Evolutionary conservation across 306 rosid species (phyloP), one percentile per base, ranked within the genome.

Genomic region (Dryas octopetala): DNA sequence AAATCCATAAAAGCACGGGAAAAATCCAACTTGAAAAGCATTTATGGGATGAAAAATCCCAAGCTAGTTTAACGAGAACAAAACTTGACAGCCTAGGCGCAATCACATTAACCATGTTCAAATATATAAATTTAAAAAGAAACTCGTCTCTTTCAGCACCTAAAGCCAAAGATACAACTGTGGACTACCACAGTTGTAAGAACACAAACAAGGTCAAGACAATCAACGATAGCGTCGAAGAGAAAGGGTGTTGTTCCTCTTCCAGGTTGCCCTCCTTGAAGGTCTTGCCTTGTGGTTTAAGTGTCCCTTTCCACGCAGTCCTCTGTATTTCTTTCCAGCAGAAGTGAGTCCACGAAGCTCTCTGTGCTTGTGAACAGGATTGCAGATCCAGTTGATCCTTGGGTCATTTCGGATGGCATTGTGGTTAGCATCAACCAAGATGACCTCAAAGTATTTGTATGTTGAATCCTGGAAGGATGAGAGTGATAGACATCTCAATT

Each of bases 271-370:
- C 76, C 96, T 85, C 83, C 96, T 91, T 43, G 98, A 93, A 5
- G 96, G 97, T 19, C 94, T 81, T 5, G 65, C 68, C 80, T 89
- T 89, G 94, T 85, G 91, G 86, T 91, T 47, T 12, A 51, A 79
- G 75, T 93, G 97, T 9, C 98, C 98, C 85, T 80, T 89, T 58
- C 93, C 97, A 2, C 85, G 82, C 38, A 93, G 70, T 4, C 97
- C 97, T 75, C 97, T 89, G 86, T 83, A 88, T 13, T 83, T 81
- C 87, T 91, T 91, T 4, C 97, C 96, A 7, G 97, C 97, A 66
- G 96, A 89, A 15, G 96, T 93, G 70, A 85, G 89, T 2, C 93
- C 97, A 40, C 93, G 87, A 32, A 76, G 81, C n/a, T 65, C 78
- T 70, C 81, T 71, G 68, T 81, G 81, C 71, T 81, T 81, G 78